phyloP scores from a whole-genome alignment of 805 yeast species.

The Yarrowia divulgata region DNA sequence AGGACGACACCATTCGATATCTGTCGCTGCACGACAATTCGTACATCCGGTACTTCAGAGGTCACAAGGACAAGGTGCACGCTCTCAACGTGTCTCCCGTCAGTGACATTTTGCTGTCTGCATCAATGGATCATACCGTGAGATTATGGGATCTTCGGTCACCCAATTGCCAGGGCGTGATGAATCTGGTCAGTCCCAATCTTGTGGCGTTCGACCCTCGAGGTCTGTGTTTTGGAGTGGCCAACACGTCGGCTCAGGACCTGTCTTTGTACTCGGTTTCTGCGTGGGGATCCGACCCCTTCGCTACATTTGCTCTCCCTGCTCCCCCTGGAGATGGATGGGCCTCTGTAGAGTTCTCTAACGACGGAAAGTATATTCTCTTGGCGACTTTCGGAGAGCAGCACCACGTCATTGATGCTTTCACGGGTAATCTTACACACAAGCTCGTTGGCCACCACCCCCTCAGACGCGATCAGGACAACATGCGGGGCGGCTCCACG shows the following conservation, averaged over 20 bases:
- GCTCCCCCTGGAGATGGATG: slow-evolving; percentile 53
- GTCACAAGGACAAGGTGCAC: slow-evolving; percentile 81
- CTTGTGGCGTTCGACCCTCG: slow-evolving; percentile 81
- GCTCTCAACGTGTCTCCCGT: slow-evolving; percentile 76
- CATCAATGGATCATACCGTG: slow-evolving; percentile 79
- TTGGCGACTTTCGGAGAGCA: slow-evolving; percentile 63
- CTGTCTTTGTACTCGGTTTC: slow-evolving; percentile 69
- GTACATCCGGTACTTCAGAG: slow-evolving; percentile 83
- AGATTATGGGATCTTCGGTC: slow-evolving; percentile 87
- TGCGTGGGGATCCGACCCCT: slow-evolving; percentile 65
- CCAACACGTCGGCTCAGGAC: slow-evolving; percentile 42
- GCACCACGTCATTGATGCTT: slow-evolving; percentile 74
- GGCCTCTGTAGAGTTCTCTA: slow-evolving; percentile 78
- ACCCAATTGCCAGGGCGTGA: slow-evolving; percentile 66
- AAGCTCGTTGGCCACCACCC: slow-evolving; percentile 59
- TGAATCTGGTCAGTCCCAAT: slow-evolving; percentile 62
- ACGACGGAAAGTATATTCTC: slow-evolving; percentile 71
- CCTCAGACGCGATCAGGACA: slow-evolving; percentile 51
- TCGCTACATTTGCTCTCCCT: slow-evolving; percentile 55
- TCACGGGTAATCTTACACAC: slow-evolving; percentile 61
- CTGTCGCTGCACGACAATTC: slow-evolving; percentile 78
- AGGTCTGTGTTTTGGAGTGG: slow-evolving; percentile 81
- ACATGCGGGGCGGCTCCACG: slow-evolving; percentile 56
- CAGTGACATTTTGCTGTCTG: slow-evolving; percentile 66
- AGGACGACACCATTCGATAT: slow-evolving; percentile 70